phyloP scores from a whole-genome alignment of 345 rosid species.

The Firmiana major region DNA sequence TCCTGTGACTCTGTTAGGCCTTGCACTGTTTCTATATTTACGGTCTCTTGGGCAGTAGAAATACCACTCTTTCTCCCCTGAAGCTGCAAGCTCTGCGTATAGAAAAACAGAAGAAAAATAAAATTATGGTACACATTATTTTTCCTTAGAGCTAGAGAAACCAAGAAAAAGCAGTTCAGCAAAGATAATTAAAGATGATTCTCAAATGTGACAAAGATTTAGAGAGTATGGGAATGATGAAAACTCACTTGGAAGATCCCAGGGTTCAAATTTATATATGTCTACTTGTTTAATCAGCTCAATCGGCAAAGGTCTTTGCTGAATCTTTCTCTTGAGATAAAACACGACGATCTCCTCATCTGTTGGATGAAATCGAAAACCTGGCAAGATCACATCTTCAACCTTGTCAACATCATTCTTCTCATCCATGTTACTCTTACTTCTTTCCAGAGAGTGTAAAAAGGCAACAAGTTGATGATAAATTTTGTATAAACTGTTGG shows the following conservation, averaged over 20 bases:
- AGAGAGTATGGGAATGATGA: background rate
- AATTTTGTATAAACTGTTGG: slow-evolving; percentile 1
- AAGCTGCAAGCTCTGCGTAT: slow-evolving; percentile 50
- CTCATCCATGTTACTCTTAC: slow-evolving; percentile 37
- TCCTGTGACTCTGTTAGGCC: slow-evolving; percentile 92
- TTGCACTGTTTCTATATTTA: slow-evolving; percentile 81
- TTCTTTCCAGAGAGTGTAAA: background rate
- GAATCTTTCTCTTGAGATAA: slow-evolving; percentile 65
- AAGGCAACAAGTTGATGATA: background rate
- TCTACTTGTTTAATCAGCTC: slow-evolving; percentile 93
- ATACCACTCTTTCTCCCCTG: slow-evolving; percentile 95
- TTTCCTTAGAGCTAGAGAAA: background rate
- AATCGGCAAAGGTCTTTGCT: slow-evolving; percentile 55
- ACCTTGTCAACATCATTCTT: slow-evolving; percentile 43
- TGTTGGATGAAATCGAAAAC: slow-evolving; percentile 92
- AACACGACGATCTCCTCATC: slow-evolving; percentile 96
- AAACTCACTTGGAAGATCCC: slow-evolving; percentile 96
- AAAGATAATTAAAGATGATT: background rate
- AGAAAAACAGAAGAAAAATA: background rate
- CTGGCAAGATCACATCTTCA: slow-evolving; percentile 81
- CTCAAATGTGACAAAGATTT: too few relatives aligned
- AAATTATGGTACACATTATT: background rate
- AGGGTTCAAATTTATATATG: slow-evolving; percentile 87
- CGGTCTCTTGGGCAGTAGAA: slow-evolving; percentile 92
- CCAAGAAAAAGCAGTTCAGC: slow-evolving; percentile 13